Evolutionary conservation across 768 basidiomycete species (phyloP), one percentile per base, ranked within the genome.

Genomic region (Dioszegia hungarica): DNA sequence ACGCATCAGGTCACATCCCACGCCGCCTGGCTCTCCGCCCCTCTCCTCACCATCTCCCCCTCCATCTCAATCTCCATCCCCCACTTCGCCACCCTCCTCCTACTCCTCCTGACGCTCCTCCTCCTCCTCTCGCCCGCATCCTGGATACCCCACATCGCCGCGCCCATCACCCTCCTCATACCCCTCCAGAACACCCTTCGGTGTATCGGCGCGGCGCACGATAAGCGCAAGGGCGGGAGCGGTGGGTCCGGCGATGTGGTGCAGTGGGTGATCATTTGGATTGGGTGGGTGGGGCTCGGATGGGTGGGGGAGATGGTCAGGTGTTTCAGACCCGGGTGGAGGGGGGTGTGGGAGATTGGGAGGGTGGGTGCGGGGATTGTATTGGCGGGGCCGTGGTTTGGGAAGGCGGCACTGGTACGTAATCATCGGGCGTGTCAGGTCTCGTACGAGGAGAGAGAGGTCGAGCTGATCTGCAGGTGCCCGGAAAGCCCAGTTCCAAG

Each of bases 21-120:
- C 54, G 54, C 63, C 17, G 68, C 61, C 5, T 70, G 54, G 47
- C 51, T 65, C 25, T 37, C 46, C 14, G 19, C 29, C 33, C 51
- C 34, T 6, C 50, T 46, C 3, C 8, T 39, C 41, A 51, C 53
- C 52, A 24, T 54, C 36, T 51, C 62, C 19, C 22, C 39, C 10
- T 9, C 56, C 25, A 39, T 63, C 19, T 54, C 51, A 0, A 9
- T 64, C 17, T n/a, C 55, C 28, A 25, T 28, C 3, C 15, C 28
- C 20, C 25, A 54, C 33, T 87, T 91, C 61, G 87, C 90, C 73
- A 82, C 82, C 36, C 82, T 84, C 57, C 82, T 94, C 39, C 87
- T 87, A 1, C 83, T 85, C 59, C 80, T 93, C 25, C 79, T 86
- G 27, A 78, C 81, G 4, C 78, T 94, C 64, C 40, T 62, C 6